Base-by-base conservation (phyloP, 106 monocot species). In the Acanthochlamys bracteata region DNA sequence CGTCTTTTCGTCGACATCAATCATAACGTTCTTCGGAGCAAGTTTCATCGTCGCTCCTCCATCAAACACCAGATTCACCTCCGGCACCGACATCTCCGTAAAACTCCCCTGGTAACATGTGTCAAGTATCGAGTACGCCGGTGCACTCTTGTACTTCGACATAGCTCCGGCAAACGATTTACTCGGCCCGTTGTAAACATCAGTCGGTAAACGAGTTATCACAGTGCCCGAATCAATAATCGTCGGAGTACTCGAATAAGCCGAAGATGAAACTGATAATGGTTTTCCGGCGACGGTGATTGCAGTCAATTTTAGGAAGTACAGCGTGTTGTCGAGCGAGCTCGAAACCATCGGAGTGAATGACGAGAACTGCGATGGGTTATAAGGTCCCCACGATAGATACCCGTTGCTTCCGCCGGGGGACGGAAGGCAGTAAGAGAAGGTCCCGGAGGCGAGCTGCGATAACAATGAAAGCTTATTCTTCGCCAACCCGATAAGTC, bases 341-440 rank as follows among this genome's bases (percentile, higher is more conserved):
- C 52, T 75, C 11, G 67, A 25, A 7, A 72, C 65, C 71, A 89
- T 57, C 1, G 84, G 82, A 17, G 89, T 89, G 84, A 66, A 85
- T 0, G 74, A 85, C 0, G 74, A 46, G 51, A 56, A 78, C 40
- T 54, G 17, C 0, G 66, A 24, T 13, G 67, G 13, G 20, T 25
- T 7, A 58, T 66, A 59, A 42, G 69, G 40, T 11, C 87, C 87
- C 15, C 85, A 46, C n/a, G 87, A 79, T 27, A 96, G 67, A 58
- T 58, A 82, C 0, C 95, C 95, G 10, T 81, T 12, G 55, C 77
- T 17, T 14, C 49, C 49, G 24, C 86, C 33, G 1, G 71, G 41
- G 2, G 86, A 74, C 21, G 95, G 95, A 41, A 95, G 95, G 79
- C 95, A 95, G 73, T 95, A 95, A 55, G 86, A 77, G 86, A 95